Evolutionary conservation across 495 filamentous ascomycete species (phyloP).

Genomic region (Staphylotrichum longicolle): DNA sequence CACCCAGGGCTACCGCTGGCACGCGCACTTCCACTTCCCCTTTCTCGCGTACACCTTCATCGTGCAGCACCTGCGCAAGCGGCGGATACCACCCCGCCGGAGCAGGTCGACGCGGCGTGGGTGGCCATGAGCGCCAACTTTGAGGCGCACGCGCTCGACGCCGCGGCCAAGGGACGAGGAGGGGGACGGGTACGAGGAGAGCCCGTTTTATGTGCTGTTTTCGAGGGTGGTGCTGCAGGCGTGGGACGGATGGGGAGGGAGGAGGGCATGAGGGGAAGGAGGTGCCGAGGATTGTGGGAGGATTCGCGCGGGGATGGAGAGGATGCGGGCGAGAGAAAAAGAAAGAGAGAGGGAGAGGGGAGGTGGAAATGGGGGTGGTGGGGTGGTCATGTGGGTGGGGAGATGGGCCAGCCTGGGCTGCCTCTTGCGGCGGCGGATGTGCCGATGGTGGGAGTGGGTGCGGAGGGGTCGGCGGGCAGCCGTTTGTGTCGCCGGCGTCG

Average conservation of each 20-base stretch:
- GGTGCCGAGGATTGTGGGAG: constrained; percentile 4
- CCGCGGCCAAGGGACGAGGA: not conserved
- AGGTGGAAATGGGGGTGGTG: not conserved
- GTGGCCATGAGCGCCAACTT: constrained; percentile 52
- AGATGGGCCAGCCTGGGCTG: too few species aligned
- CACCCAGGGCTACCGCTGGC: constrained; percentile 48
- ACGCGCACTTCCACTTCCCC: constrained; percentile 49
- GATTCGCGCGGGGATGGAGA: not conserved
- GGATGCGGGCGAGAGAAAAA: not conserved
- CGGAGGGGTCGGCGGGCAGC: not conserved
- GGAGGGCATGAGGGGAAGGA: not conserved
- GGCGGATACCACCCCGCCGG: constrained; percentile 31
- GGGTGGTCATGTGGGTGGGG: too few species aligned
- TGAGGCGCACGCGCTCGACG: constrained; percentile 26
- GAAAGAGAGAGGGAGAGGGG: too few species aligned
- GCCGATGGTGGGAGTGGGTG: not conserved
- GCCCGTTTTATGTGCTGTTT: constrained; percentile 6
- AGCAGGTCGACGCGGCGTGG: constrained; percentile 44
- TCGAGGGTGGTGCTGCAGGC: constrained; percentile 4
- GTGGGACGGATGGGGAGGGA: constrained; percentile 2
- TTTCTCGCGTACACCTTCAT: constrained; percentile 53
- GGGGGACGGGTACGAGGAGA: too few species aligned
- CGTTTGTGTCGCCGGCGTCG: not conserved
- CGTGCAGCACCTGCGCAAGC: constrained; percentile 43
- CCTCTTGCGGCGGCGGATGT: not conserved